Base-by-base conservation (phyloP, 768 basidiomycete species). In the Termitomyces sp. region DNA sequence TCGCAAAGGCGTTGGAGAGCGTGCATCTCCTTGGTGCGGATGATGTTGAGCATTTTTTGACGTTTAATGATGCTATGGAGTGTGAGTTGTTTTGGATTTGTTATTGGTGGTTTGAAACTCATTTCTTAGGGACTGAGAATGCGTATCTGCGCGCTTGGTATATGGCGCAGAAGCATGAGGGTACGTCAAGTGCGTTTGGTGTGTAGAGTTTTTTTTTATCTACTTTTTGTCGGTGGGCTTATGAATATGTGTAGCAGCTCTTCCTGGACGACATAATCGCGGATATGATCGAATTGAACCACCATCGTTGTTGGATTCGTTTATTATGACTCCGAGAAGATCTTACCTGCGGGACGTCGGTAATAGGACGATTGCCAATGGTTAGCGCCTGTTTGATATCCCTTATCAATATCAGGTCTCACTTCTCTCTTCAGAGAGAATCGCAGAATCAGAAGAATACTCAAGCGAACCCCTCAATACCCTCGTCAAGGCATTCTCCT, bases 31-130 rank as follows among this genome's bases (percentile, higher is more conserved):
- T 97, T 42, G 84, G 86, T n/a, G 82, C 87, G 24, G 81, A 84
- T 0, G 81, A 86, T 6, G 94, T 97, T 15, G 94, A 96, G 75
- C 70, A 92, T 16, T 95, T 97, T 66, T 79, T 81, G 59, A 87
- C 85, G 7, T 79, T 95, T 66, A 95, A 90, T 66, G 93, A 97
- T 64, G 96, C 94, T 0, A 84, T 98, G 80, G 96, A 98, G 74
- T 96, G 91, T 92, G 69, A 71, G 90, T 79, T 13, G 32, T 13
- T 56, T 11, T 46, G 36, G 22, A 7, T 24, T 48, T 48, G 24
- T n/a, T 28, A 7, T 8, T 12, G 45, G 5, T 4, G 28, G 24
- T 15, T 8, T 0, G 32, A 4, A 28, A 2, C 4, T 49, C 13
- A 24, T 18, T 15, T 24, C 5, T 4, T 18, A 83, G 91, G 95